phyloP scores from a whole-genome alignment of 2,329 filamentous ascomycete species.

The Tolypocladium ophioglossoides region DNA sequence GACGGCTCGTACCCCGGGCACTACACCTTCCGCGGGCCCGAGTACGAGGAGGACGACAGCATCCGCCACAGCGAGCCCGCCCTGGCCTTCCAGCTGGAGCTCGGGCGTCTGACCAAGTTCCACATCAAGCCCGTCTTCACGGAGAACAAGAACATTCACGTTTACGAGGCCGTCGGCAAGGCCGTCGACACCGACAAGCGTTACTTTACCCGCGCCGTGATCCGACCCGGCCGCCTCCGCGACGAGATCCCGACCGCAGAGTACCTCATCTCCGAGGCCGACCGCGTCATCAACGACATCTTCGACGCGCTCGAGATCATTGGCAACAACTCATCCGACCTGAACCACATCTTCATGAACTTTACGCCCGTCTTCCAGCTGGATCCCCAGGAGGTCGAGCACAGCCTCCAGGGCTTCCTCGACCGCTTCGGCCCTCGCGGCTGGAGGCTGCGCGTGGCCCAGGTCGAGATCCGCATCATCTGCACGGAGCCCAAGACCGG shows the following conservation, averaged over 20 bases:
- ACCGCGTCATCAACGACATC: conserved; percentile 94
- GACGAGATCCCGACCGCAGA: conserved; percentile 98
- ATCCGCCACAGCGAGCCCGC: conserved; percentile 97
- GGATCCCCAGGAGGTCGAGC: conserved; percentile 78
- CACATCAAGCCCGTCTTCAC: conserved; percentile 97
- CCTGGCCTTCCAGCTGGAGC: conserved; percentile 95
- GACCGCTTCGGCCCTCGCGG: conserved; percentile 91
- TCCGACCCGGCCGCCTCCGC: conserved; percentile 83
- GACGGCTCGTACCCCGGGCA: conserved; percentile 94
- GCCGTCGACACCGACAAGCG: conserved; percentile 92
- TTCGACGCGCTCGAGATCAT: conserved; percentile 96
- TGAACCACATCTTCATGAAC: conserved; percentile 99
- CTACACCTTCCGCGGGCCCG: conserved; percentile 93
- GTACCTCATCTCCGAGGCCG: conserved; percentile 94
- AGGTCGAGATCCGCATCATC: conserved; percentile 96
- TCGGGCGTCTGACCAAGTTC: conserved; percentile 90
- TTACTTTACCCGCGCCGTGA: conserved; percentile 95
- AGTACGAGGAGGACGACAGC: conserved; percentile 82
- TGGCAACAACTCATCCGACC: conserved; percentile 96
- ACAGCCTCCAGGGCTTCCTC: conserved; percentile 87
- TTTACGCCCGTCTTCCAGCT: conserved; percentile 96
- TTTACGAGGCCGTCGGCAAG: conserved; percentile 95
- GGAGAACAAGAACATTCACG: conserved; percentile 97
- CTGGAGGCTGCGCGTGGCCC: conserved; percentile 93
- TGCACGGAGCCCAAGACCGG: conserved; percentile 85